A percentile compares a stretch with the other conserved stretches of the same genome.
Conservation (phyloP, 805 yeast genomes). For the Wickerhamomyces kurtzmanii region DNA sequence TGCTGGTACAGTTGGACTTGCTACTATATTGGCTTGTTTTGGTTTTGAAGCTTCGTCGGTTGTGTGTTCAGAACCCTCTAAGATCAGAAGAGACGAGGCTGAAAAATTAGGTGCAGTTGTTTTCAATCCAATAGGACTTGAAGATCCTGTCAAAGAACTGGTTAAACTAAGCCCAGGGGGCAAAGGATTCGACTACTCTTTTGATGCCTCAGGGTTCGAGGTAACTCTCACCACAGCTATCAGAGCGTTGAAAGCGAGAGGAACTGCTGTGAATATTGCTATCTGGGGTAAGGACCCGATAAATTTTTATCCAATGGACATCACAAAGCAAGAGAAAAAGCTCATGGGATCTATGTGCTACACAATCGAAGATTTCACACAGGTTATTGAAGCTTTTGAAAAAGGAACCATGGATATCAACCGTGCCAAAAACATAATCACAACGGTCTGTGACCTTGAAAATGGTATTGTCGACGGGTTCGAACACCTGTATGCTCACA, state of each 20-base stretch:
- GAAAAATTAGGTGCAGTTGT: constrained; percentile 33
- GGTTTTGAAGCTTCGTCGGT: constrained; percentile 33
- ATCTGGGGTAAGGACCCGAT: constrained; percentile 49
- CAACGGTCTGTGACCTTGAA: constrained; percentile 39
- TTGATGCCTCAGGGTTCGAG: constrained; percentile 46
- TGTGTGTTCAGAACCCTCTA: constrained; percentile 42
- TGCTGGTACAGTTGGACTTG: constrained; percentile 46
- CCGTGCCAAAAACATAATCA: constrained; percentile 36
- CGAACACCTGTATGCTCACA: constrained; percentile 36
- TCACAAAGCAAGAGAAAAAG: constrained; percentile 43
- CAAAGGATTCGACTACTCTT: constrained; percentile 38
- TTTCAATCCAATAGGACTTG: constrained; percentile 35
- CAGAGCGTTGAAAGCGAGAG: constrained; percentile 38
- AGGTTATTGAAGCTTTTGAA: constrained; percentile 41
- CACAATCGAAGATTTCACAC: constrained; percentile 43
- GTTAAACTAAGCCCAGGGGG: constrained; percentile 27
- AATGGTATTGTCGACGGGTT: constrained; percentile 47
- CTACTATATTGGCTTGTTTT: constrained; percentile 38
- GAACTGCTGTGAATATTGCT: constrained; percentile 54
- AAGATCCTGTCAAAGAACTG: constrained; percentile 25
- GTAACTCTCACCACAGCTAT: constrained; percentile 43
- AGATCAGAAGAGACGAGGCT: constrained; percentile 38
- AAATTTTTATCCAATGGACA: constrained; percentile 42
- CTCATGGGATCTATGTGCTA: constrained; percentile 57
- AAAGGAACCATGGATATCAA: constrained; percentile 34